Evolutionary conservation across 345 rosid species (phyloP).

Genomic region (Salix viminalis): DNA sequence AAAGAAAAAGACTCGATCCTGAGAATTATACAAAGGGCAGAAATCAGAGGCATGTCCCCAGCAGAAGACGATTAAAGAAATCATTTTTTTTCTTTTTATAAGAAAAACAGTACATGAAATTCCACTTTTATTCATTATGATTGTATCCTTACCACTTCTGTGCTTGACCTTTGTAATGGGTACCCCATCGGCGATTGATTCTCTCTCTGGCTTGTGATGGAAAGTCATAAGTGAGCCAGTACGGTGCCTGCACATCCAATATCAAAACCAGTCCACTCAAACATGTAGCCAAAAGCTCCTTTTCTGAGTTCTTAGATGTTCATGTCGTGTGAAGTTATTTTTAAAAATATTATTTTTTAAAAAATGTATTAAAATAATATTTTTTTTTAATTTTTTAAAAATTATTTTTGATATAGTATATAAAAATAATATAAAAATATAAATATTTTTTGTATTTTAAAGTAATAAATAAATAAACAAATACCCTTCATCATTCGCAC

Average conservation of each 20-base stretch:
- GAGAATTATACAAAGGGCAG: neutral
- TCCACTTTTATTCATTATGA: neutral
- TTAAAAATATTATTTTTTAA: too few species aligned
- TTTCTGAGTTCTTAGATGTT: neutral
- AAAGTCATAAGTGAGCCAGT: conserved; percentile 74
- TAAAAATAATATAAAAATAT: too few species aligned
- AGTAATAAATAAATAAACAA: too few species aligned
- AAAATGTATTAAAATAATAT: too few species aligned
- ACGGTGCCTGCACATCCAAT: conserved; percentile 47
- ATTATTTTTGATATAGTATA: too few species aligned
- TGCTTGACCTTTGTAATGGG: conserved; percentile 76
- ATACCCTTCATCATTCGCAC: neutral
- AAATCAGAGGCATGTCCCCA: neutral
- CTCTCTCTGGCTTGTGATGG: conserved; percentile 43
- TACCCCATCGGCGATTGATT: conserved; percentile 55
- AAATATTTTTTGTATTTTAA: too few species aligned
- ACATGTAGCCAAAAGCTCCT: neutral
- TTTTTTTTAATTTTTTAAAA: too few species aligned
- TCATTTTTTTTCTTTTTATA: neutral
- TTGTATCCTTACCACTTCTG: conserved; percentile 56
- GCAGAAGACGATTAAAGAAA: neutral
- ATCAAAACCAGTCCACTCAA: conserved; percentile 10
- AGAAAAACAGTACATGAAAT: neutral
- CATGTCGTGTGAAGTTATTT: too few species aligned
- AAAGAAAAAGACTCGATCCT: neutral